Conservation (phyloP, 2,329 filamentous ascomycete species). For the Fusarium sp. region DNA sequence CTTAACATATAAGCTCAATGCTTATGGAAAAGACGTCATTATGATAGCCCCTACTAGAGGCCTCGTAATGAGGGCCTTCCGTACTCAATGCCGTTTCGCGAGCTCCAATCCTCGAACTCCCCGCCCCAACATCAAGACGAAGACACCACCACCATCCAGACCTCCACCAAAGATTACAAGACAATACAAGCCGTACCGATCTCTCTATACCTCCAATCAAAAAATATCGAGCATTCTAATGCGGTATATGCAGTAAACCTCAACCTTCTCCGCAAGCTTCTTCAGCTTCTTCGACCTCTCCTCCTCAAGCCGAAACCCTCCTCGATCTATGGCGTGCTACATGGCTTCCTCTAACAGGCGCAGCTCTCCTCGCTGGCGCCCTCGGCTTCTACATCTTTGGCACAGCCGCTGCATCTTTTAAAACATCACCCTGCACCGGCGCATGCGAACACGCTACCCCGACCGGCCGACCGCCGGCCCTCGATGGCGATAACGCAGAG, state of each 20-base stretch:
- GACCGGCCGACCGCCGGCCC: conserved; percentile 65
- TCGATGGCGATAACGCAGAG: conserved; percentile 63
- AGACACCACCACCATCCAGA: conserved; percentile 22
- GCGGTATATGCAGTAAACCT: conserved; percentile 31
- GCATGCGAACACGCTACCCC: conserved; percentile 57
- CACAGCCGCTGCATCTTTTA: conserved; percentile 56
- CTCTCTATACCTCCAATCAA: background rate
- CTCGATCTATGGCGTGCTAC: conserved; percentile 56
- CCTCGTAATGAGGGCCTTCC: conserved; percentile 35
- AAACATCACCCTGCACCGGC: conserved; percentile 42
- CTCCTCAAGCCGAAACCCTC: conserved; percentile 52
- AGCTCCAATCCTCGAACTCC: conserved; percentile 49
- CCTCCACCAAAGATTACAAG: conserved; percentile 46
- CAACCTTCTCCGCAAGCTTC: conserved; percentile 18
- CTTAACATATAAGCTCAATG: conserved; percentile 1
- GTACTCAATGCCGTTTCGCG: conserved; percentile 50
- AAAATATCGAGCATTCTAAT: conserved; percentile 19
- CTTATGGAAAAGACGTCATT: conserved; percentile 35
- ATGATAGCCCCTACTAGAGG: conserved; percentile 54
- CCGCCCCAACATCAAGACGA: conserved; percentile 39
- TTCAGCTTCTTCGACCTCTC: conserved; percentile 36
- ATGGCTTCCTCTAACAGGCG: conserved; percentile 63
- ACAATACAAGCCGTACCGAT: conserved; percentile 52
- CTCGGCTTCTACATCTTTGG: conserved; percentile 65
- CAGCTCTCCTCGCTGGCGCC: conserved; percentile 61